Evolutionary conservation across 2,329 filamentous ascomycete genomes (phyloP).

Genomic region (Claviceps cyperi): DNA sequence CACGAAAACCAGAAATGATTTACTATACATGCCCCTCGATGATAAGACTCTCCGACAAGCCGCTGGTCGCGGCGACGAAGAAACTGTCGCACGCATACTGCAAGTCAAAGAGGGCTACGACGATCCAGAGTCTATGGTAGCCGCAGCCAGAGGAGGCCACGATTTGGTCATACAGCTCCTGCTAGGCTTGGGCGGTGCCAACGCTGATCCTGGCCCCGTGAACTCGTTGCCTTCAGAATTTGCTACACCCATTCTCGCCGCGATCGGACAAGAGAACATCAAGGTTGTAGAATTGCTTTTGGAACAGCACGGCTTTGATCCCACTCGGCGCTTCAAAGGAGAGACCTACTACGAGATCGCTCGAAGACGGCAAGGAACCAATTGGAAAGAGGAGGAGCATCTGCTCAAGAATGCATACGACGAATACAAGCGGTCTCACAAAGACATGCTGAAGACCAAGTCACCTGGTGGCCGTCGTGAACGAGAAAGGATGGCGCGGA

Average conservation of each 20-base stretch:
- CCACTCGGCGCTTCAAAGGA: conserved; percentile 60
- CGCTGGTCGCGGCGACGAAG: conserved; percentile 45
- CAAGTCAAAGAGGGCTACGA: conserved; percentile 46
- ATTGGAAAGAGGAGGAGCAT: conserved; percentile 79
- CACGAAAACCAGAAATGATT: conserved; percentile 49
- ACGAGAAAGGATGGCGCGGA: conserved; percentile 25
- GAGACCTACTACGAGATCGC: conserved; percentile 82
- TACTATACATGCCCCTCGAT: conserved; percentile 48
- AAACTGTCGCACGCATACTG: conserved; percentile 45
- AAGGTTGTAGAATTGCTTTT: conserved; percentile 72
- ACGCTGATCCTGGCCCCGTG: conserved; percentile 55
- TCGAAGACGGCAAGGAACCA: conserved; percentile 64
- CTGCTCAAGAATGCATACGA: conserved; percentile 66
- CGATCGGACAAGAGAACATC: conserved; percentile 78
- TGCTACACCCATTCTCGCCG: conserved; percentile 84
- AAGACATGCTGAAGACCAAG: conserved; percentile 32
- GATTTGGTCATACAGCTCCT: conserved; percentile 72
- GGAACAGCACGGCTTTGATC: conserved; percentile 66
- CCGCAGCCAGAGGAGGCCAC: conserved; percentile 83
- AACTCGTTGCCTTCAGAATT: conserved; percentile 48
- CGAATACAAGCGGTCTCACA: conserved; percentile 40
- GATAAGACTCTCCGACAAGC: conserved; percentile 46
- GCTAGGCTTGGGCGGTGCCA: conserved; percentile 50
- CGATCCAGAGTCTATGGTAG: conserved; percentile 78
- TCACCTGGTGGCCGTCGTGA: conserved; percentile 31